Percentiles rank a stretch among this genome's conserved stretches.
phyloP scores from a whole-genome alignment of 2,329 filamentous ascomycete species.

The Cercospora citrullina region DNA sequence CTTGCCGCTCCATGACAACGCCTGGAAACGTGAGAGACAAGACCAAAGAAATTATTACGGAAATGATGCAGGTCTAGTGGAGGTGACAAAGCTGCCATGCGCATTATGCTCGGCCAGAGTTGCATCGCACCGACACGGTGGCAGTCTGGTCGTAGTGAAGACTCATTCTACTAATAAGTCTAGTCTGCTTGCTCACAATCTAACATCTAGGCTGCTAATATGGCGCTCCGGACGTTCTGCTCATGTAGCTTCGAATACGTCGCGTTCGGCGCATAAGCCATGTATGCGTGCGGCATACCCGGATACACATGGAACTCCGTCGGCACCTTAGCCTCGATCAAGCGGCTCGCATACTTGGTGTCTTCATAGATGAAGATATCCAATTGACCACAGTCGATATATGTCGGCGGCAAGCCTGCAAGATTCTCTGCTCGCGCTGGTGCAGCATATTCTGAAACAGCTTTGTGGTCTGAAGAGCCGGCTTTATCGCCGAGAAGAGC shows the following conservation, averaged over 20 bases:
- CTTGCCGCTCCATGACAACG: too few relatives aligned
- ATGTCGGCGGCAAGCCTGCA: slow-evolving; percentile 46
- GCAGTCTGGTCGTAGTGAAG: too few relatives aligned
- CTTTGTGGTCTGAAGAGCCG: slow-evolving; percentile 19
- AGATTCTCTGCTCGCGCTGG: slow-evolving; percentile 28
- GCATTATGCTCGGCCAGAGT: too few relatives aligned
- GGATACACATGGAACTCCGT: slow-evolving; percentile 50
- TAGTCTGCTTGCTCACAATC: too few relatives aligned
- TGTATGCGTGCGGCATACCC: slow-evolving; percentile 47
- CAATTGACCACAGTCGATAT: slow-evolving; percentile 46
- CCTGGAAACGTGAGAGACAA: too few relatives aligned
- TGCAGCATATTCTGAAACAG: slow-evolving; percentile 28
- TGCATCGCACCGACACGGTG: too few relatives aligned
- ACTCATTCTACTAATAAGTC: too few relatives aligned
- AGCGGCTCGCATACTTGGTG: slow-evolving; percentile 42
- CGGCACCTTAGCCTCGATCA: slow-evolving; percentile 45
- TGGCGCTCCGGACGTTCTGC: slow-evolving; percentile 20
- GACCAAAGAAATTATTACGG: too few relatives aligned
- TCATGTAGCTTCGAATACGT: slow-evolving; percentile 19
- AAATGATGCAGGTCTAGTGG: not conserved
- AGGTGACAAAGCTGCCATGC: not conserved
- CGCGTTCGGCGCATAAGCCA: slow-evolving; percentile 30
- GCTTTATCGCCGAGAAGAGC: slow-evolving; percentile 39
- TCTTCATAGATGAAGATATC: slow-evolving; percentile 49
- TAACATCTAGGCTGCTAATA: not conserved